phyloP scores from a whole-genome alignment of 2,329 filamentous ascomycete genomes.

The Venturia carpophila region DNA sequence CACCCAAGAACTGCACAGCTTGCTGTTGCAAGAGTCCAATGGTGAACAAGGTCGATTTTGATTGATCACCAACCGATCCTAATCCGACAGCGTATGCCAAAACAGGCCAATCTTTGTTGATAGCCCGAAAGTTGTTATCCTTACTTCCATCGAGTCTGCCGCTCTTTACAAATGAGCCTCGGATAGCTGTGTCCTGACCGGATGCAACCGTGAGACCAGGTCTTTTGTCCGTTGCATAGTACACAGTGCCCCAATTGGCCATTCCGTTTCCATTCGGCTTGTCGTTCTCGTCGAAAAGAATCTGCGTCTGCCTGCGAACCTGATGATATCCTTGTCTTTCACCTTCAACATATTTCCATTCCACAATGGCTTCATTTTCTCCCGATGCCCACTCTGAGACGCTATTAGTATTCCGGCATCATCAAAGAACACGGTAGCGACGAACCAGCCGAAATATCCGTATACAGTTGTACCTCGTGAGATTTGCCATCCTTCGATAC shows the following conservation, averaged over 20 bases:
- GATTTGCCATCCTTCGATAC: constrained; percentile 52
- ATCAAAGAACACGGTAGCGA: constrained; percentile 13
- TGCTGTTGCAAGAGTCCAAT: constrained; percentile 43
- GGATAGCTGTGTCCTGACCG: constrained; percentile 40
- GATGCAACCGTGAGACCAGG: constrained; percentile 40
- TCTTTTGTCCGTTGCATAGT: constrained; percentile 41
- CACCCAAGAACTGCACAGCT: constrained; percentile 43
- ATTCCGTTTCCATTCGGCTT: constrained; percentile 30
- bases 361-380: constrained; percentile 46
- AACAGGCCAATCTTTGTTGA: constrained; percentile 44
- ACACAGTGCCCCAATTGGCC: constrained; percentile 48
- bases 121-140: constrained; percentile 45
- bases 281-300: constrained; percentile 38
- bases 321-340: constrained; percentile 53
- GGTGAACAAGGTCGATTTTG: constrained; percentile 40
- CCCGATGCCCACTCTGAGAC: constrained; percentile 62
- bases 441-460: constrained; percentile 62
- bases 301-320: constrained; percentile 40
- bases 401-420: neutral
- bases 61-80: constrained; percentile 34
- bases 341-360: constrained; percentile 52
- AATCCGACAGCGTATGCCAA: constrained; percentile 47
- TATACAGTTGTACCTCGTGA: constrained; percentile 63
- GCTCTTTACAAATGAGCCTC: constrained; percentile 37
- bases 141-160: constrained; percentile 39